phyloP scores from a whole-genome alignment of 2,329 filamentous ascomycete genomes.

The Simplicillium sp. region DNA sequence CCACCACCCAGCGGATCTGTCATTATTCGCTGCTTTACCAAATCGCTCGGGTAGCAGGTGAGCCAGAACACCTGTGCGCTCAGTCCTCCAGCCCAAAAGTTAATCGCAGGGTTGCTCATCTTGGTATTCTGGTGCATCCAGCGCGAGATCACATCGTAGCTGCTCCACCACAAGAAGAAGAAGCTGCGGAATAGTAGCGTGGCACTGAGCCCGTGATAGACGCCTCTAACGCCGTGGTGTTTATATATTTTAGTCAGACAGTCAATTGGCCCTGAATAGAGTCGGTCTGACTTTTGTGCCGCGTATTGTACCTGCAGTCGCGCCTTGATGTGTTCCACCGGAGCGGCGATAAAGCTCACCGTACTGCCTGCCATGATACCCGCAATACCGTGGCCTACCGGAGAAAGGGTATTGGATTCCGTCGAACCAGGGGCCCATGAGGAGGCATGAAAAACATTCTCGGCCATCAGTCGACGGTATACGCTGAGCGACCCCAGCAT shows the following conservation, averaged over 20 bases:
- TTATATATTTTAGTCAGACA: slow-evolving; percentile 61
- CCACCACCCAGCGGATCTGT: slow-evolving; percentile 75
- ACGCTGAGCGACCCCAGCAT: slow-evolving; percentile 91
- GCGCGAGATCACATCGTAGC: slow-evolving; percentile 76
- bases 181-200: slow-evolving; percentile 84
- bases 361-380: slow-evolving; percentile 82
- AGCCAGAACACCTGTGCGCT: slow-evolving; percentile 94
- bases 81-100: slow-evolving; percentile 94
- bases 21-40: slow-evolving; percentile 96
- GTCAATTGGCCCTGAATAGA: slow-evolving; percentile 84
- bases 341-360: slow-evolving; percentile 85
- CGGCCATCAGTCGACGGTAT: slow-evolving; percentile 75
- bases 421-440: slow-evolving; percentile 15
- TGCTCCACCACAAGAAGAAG: slow-evolving; percentile 99
- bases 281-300: slow-evolving; percentile 61
- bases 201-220: slow-evolving; percentile 79
- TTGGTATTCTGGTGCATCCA: slow-evolving; percentile 56
- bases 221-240: slow-evolving; percentile 65
- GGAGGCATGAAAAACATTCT: slow-evolving; percentile 61
- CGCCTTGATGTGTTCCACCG: slow-evolving; percentile 91
- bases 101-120: slow-evolving; percentile 70
- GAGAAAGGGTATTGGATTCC: slow-evolving; percentile 45
- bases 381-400: slow-evolving; percentile 76
- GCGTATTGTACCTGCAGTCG: slow-evolving; percentile 91
- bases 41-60: slow-evolving; percentile 82